A percentile compares a stretch with the other conserved stretches of the same genome.
These are phyloP conservation scores for Galerina marginata DNA, from an alignment of 768 basidiomycete species.

Conservation along the genomic window DNA sequence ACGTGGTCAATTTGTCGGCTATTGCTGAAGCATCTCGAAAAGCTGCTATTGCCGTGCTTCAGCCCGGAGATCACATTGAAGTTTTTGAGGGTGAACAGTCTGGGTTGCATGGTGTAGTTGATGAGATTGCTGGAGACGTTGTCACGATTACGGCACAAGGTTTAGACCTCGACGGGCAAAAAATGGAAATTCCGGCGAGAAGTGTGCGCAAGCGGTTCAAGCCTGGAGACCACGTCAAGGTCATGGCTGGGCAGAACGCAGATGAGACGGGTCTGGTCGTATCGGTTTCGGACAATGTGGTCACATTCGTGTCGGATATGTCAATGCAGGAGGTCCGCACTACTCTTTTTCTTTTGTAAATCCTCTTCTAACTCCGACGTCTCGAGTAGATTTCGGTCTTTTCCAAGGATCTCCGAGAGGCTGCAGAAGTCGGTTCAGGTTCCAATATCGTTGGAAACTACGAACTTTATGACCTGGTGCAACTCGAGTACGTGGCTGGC, in stretches of 20 bases:
- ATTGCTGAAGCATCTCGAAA: slow-evolving; percentile 93
- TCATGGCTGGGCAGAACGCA: slow-evolving; percentile 92
- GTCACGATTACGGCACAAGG: slow-evolving; percentile 83
- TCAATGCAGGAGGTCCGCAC: slow-evolving; percentile 84
- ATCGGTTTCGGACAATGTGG: slow-evolving; percentile 85
- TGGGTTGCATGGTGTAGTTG: slow-evolving; percentile 91
- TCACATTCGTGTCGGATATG: slow-evolving; percentile 98
- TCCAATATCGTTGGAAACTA: slow-evolving; percentile 92
- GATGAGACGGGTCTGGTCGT: slow-evolving; percentile 98
- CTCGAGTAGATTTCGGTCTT: slow-evolving; percentile 86
- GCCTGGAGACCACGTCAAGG: slow-evolving; percentile 98
- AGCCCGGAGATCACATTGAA: slow-evolving; percentile 97
- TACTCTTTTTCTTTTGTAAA: neutral
- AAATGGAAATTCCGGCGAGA: slow-evolving; percentile 83
- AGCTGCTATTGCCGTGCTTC: slow-evolving; percentile 90
- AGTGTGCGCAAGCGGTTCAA: slow-evolving; percentile 96
- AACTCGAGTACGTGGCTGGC: slow-evolving; percentile 79
- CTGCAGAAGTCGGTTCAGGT: slow-evolving; percentile 94
- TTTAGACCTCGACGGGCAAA: slow-evolving; percentile 84
- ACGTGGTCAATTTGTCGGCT: slow-evolving; percentile 83
- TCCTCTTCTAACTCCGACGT: slow-evolving; percentile 9
- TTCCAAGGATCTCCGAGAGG: slow-evolving; percentile 95
- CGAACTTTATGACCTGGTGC: slow-evolving; percentile 95
- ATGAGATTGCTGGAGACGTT: slow-evolving; percentile 85
- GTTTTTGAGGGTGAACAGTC: slow-evolving; percentile 97